Evolutionary conservation across 2,329 filamentous ascomycete species (phyloP).

Genomic region (Microcyclosporella mali): DNA sequence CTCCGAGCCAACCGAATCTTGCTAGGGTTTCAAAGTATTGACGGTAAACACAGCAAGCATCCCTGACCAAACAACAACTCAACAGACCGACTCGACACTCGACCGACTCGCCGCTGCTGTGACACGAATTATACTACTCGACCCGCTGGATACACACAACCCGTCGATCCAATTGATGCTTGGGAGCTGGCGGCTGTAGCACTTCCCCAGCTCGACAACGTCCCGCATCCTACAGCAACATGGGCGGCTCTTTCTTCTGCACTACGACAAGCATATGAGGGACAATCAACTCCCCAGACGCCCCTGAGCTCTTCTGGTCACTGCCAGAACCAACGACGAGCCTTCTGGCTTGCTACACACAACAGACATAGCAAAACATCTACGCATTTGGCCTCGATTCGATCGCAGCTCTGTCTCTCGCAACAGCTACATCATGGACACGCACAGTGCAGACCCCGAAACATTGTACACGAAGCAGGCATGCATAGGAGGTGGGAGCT

Average conservation of each 20-base stretch:
- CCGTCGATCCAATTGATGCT: no score
- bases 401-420: not conserved
- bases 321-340: not conserved
- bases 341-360: not conserved
- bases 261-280: not conserved
- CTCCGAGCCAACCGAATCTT: no score
- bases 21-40: no score
- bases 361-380: not conserved
- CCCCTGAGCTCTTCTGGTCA: not conserved
- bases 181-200: no score
- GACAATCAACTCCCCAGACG: not conserved
- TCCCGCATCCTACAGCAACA: no score
- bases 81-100: no score
- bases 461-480: slow-evolving; percentile 77
- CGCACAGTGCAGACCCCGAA: slow-evolving; percentile 65
- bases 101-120: no score
- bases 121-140: no score
- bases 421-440: slow-evolving; percentile 16
- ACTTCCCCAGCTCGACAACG: no score
- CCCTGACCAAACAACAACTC: no score
- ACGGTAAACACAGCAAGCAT: no score
- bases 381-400: not conserved
- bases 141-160: no score
- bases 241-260: not conserved
- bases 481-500: slow-evolving; percentile 83